phyloP scores from a whole-genome alignment of 768 basidiomycete genomes.

The Collybia sordida region DNA sequence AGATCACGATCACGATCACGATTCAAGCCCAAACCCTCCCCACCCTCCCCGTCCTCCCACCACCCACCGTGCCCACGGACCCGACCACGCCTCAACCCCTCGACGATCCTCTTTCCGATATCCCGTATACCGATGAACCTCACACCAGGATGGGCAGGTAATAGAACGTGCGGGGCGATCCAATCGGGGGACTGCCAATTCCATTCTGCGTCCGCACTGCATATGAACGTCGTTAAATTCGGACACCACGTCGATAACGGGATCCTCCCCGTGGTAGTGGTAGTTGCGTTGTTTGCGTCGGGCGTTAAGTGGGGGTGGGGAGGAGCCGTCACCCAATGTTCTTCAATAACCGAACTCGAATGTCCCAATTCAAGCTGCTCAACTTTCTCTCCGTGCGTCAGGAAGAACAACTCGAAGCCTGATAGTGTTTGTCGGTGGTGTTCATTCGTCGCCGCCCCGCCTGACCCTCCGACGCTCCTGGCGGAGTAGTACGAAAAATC shows the following conservation, averaged over 20 bases:
- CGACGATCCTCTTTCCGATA: constrained; percentile 60
- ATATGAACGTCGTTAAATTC: constrained; percentile 67
- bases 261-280: constrained; percentile 29
- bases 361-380: constrained; percentile 73
- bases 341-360: constrained; percentile 63
- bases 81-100: constrained; percentile 28
- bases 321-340: constrained; percentile 59
- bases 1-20: too few relatives aligned
- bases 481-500: constrained; percentile 56
- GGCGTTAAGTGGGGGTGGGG: constrained; percentile 34
- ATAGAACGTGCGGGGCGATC: constrained; percentile 75
- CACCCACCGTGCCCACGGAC: not conserved
- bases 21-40: constrained; percentile 21
- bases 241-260: constrained; percentile 71
- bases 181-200: constrained; percentile 79
- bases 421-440: constrained; percentile 46
- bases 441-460: constrained; percentile 10
- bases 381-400: constrained; percentile 60
- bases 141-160: constrained; percentile 61
- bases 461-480: not conserved
- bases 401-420: constrained; percentile 67
- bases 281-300: too few relatives aligned
- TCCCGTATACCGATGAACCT: constrained; percentile 72
- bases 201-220: constrained; percentile 78
- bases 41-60: not conserved